A percentile compares a stretch with the other conserved stretches of the same genome.
Conservation (phyloP, 2,329 filamentous ascomycete species). For the Dactylellina parvicollis region DNA sequence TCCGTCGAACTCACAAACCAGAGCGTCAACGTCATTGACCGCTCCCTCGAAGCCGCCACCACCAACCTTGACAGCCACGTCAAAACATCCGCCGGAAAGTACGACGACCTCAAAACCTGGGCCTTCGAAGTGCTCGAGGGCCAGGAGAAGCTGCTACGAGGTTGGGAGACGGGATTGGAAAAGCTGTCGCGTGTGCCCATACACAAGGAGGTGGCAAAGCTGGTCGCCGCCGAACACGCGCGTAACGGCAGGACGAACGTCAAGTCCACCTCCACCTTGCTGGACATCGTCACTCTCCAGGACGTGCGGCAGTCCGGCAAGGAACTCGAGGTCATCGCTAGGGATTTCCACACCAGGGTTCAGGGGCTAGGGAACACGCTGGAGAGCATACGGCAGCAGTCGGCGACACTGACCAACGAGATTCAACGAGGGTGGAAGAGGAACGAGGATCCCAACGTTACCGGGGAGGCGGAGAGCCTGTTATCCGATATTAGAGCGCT, state of each 20-base stretch:
- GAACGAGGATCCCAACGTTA: conserved; percentile 52
- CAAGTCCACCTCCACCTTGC: conserved; percentile 60
- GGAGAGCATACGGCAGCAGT: conserved; percentile 70
- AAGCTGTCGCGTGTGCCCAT: conserved; percentile 73
- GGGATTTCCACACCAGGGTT: conserved; percentile 70
- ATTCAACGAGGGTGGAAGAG: conserved; percentile 62
- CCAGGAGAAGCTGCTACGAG: conserved; percentile 71
- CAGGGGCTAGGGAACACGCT: conserved; percentile 71
- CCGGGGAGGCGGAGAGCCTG: conserved; percentile 73
- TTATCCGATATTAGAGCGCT: conserved; percentile 87
- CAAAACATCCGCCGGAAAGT: conserved; percentile 76
- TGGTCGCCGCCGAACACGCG: conserved; percentile 74
- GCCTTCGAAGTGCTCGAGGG: conserved; percentile 74
- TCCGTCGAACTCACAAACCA: conserved; percentile 72
- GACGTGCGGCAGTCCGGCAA: conserved; percentile 67
- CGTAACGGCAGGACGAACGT: conserved; percentile 77
- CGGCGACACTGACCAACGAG: conserved; percentile 58
- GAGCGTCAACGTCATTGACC: conserved; percentile 79
- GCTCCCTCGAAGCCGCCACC: conserved; percentile 83
- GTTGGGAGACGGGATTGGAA: conserved; percentile 75
- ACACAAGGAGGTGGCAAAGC: conserved; percentile 72
- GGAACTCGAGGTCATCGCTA: conserved; percentile 69
- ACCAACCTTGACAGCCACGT: conserved; percentile 83
- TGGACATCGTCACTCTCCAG: conserved; percentile 30
- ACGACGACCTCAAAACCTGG: conserved; percentile 76